These are phyloP conservation scores for Aspergillus chevalieri DNA, from an alignment of 2,329 filamentous ascomycete genomes.

Conservation along the genomic window DNA sequence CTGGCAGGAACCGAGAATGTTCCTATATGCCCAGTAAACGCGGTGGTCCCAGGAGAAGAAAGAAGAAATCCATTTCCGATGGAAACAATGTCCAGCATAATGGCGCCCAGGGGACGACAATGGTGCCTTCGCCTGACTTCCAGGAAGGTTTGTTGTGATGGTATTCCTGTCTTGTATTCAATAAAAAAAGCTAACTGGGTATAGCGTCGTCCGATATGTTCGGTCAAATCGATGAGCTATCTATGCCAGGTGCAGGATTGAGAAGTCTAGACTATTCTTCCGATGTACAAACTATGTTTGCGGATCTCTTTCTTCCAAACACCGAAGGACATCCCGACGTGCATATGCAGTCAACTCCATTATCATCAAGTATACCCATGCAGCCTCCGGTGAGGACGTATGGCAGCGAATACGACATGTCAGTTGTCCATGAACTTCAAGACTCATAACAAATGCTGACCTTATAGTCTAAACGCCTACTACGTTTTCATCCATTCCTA, in stretches of 20 bases:
- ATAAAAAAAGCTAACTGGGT: slow-evolving; percentile 15
- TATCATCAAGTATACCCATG: slow-evolving; percentile 18
- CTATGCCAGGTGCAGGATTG: slow-evolving; percentile 35
- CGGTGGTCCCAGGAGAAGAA: slow-evolving; percentile 40
- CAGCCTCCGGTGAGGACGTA: slow-evolving; percentile 34
- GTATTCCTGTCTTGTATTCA: not conserved
- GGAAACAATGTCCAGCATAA: slow-evolving; percentile 16
- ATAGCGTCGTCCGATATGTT: slow-evolving; percentile 29
- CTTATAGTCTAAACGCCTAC: slow-evolving; percentile 38
- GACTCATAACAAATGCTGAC: slow-evolving; percentile 10
- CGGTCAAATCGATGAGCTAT: slow-evolving; percentile 36
- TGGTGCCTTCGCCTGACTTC: slow-evolving; percentile 20
- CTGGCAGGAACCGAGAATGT: slow-evolving; percentile 35
- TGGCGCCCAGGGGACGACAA: slow-evolving; percentile 14
- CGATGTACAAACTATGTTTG: slow-evolving; percentile 34
- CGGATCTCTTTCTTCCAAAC: slow-evolving; percentile 26
- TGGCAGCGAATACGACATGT: slow-evolving; percentile 38
- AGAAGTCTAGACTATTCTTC: slow-evolving; percentile 34
- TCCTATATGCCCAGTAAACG: slow-evolving; percentile 40
- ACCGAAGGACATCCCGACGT: slow-evolving; percentile 18
- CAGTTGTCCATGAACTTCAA: slow-evolving; percentile 10
- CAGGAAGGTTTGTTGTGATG: slow-evolving; percentile 27
- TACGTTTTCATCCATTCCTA: slow-evolving; percentile 43
- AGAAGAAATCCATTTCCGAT: slow-evolving; percentile 19
- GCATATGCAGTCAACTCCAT: slow-evolving; percentile 23